phyloP scores from a whole-genome alignment of 2,329 filamentous ascomycete species.

The Thermoascus crustaceus region DNA sequence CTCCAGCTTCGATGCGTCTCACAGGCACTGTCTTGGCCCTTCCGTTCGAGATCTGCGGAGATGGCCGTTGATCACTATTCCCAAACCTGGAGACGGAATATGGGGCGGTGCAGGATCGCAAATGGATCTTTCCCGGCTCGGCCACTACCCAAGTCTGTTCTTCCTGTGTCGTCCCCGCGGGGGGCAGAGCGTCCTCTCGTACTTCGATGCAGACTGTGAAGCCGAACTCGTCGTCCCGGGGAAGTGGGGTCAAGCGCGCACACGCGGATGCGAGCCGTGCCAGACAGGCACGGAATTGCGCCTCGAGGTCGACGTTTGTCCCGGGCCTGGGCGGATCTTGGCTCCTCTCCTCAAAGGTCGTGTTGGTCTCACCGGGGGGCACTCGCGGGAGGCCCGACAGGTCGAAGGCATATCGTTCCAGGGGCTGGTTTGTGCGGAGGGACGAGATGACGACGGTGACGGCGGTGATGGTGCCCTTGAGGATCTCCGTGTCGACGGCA shows the following conservation, averaged over 20 bases:
- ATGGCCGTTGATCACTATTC: conserved; percentile 26
- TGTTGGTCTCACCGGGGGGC: conserved; percentile 39
- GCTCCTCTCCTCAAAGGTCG: conserved; percentile 40
- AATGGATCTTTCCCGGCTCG: conserved; percentile 40
- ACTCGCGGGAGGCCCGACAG: conserved; percentile 49
- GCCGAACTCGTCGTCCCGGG: conserved; percentile 40
- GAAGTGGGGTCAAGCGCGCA: conserved; percentile 35
- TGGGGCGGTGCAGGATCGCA: conserved; percentile 31
- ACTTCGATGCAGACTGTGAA: conserved; percentile 44
- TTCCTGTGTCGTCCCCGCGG: conserved; percentile 38
- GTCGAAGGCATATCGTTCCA: conserved; percentile 55
- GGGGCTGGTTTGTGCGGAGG: conserved; percentile 41
- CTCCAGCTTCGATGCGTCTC: conserved; percentile 55
- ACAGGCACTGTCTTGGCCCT: conserved; percentile 53
- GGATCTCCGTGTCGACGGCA: conserved; percentile 62
- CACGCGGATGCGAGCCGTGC: conserved; percentile 37
- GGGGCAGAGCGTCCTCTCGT: conserved; percentile 38
- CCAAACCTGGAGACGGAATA: conserved; percentile 31
- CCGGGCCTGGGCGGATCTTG: conserved; percentile 26
- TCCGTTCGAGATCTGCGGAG: conserved; percentile 32
- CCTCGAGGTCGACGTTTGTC: conserved; percentile 36
- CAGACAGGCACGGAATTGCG: conserved; percentile 42
- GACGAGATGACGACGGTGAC: conserved; percentile 51
- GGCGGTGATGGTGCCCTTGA: conserved; percentile 48
- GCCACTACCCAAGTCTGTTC: conserved; percentile 55